Evolutionary conservation across 163 green algal species (phyloP).

Genomic region (Chlamydomonas reinhardtii): DNA sequence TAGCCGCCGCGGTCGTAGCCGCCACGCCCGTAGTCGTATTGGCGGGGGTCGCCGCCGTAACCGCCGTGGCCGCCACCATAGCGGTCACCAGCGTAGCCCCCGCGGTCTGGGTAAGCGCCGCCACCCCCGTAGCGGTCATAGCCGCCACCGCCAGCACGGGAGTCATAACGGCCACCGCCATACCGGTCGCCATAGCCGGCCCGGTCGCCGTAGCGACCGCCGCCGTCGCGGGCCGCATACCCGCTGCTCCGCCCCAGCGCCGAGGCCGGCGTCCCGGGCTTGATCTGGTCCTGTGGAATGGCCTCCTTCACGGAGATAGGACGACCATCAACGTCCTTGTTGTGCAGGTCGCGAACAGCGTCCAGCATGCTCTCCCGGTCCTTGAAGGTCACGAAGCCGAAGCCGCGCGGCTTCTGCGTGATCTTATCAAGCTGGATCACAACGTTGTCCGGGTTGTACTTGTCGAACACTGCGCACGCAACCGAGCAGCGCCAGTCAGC

Average conservation of each 20-base stretch:
- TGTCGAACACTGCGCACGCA: conserved; percentile 66
- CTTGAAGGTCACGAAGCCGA: conserved; percentile 87
- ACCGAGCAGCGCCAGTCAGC: neutral
- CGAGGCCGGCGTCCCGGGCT: conserved; percentile 72
- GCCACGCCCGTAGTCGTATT: conserved; percentile 13
- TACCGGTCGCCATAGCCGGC: conserved; percentile 14
- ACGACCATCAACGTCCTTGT: conserved; percentile 82
- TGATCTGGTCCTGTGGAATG: conserved; percentile 83
- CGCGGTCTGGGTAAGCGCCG: conserved; percentile 33
- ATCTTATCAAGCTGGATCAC: conserved; percentile 70
- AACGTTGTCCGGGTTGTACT: conserved; percentile 59
- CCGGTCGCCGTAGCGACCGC: conserved; percentile 40
- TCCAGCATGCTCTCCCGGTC: conserved; percentile 72
- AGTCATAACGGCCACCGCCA: conserved; percentile 49
- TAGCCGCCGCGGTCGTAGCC: conserved; percentile 16
- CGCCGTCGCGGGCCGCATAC: conserved; percentile 35
- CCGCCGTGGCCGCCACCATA: conserved; percentile 31
- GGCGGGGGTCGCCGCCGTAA: neutral
- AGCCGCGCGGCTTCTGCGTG: conserved; percentile 80
- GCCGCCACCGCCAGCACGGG: conserved; percentile 32
- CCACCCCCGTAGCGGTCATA: conserved; percentile 41
- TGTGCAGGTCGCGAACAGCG: conserved; percentile 84
- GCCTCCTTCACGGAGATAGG: conserved; percentile 81
- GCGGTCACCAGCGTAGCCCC: conserved; percentile 56
- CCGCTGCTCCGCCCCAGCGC: conserved; percentile 44